Base-by-base conservation (phyloP, 768 basidiomycete species). In the Calocybe cyanea region DNA sequence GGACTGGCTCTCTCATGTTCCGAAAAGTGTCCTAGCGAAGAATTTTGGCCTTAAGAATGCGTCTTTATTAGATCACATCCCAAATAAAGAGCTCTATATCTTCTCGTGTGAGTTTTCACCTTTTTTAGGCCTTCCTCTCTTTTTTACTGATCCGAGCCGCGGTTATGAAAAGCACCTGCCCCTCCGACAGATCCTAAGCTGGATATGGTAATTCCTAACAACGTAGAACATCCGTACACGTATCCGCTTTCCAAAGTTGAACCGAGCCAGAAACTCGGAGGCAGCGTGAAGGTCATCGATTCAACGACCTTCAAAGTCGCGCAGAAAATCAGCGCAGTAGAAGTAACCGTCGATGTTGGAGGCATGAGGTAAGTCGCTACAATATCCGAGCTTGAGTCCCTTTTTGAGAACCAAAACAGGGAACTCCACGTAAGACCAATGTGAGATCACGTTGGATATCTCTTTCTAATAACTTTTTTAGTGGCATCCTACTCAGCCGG, bases 401-500 rank as follows among this genome's bases (percentile, higher is more conserved):
- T 25, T 31, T 34, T 20, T 41, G 21, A 49, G 14, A 21, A 14
- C 41, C 14, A 5, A 38, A 17, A 2, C 39, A 76, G 80, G 52
- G 81, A 80, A 57, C 61, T 81, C 38, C 81, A 83, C 61, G 78
- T 77, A 50, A 44, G 72, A 18, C 10, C 18, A 14, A 83, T 62
- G 78, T 77, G 50, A 44, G 72, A 18, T n/a, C 18, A 14, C 33
- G 13, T 36, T 38, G 11, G 38, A 5, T n/a, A 36, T n/a, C 19
- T n/a, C 15, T 13, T 15, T 9, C 20, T 33, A 18, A 39, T 28
- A 28, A 11, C 39, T 33, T 30, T 1, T 34, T 6, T 43, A 83
- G 82, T 86, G 85, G 85, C 84, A 87, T 53, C 84, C 85, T 6
- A 80, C 79, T 2, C 70, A 81, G 53, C 78, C 81, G 38, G 83